A percentile compares a stretch with the other conserved stretches of the same genome.
phyloP scores from a whole-genome alignment of 2,329 filamentous ascomycete species.

The Penicillium capsulatum region DNA sequence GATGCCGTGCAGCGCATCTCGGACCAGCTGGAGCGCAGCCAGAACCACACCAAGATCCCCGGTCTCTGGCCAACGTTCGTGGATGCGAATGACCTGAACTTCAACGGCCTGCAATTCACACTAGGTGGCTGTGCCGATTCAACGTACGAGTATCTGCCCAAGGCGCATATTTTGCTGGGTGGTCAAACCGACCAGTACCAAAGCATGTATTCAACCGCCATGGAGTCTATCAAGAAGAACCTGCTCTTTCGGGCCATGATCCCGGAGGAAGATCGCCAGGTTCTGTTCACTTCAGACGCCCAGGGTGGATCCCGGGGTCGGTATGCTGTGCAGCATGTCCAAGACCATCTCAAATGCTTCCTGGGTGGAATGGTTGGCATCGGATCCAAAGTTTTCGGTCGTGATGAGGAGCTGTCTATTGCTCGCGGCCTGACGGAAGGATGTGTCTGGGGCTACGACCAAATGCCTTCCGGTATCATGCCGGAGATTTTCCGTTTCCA shows the following conservation, averaged over 20 bases:
- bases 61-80: constrained; percentile 77
- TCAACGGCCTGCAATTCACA: constrained; percentile 35
- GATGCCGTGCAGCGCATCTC: constrained; percentile 85
- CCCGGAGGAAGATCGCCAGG: constrained; percentile 33
- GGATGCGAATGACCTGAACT: constrained; percentile 48
- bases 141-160: constrained; percentile 50
- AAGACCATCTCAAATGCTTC: constrained; percentile 59
- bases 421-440: constrained; percentile 56
- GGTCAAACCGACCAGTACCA: constrained; percentile 41
- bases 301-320: constrained; percentile 17
- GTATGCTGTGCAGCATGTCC: constrained; percentile 33
- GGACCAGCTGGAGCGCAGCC: constrained; percentile 68
- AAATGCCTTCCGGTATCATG: constrained; percentile 57
- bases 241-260: constrained; percentile 46
- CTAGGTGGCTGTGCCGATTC: constrained; percentile 48
- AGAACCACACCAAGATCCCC: constrained; percentile 64
- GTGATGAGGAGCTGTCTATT: constrained; percentile 52
- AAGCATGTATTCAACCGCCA: constrained; percentile 42
- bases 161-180: constrained; percentile 46
- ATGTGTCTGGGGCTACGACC: constrained; percentile 60
- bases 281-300: constrained; percentile 40
- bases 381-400: constrained; percentile 55
- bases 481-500: constrained; percentile 55
- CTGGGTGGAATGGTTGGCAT: constrained; percentile 59
- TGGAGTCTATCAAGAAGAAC: constrained; percentile 38